Evolutionary conservation across 371 early-diverging fungal species (phyloP).

Genomic region (Haplosporangium sp.): DNA sequence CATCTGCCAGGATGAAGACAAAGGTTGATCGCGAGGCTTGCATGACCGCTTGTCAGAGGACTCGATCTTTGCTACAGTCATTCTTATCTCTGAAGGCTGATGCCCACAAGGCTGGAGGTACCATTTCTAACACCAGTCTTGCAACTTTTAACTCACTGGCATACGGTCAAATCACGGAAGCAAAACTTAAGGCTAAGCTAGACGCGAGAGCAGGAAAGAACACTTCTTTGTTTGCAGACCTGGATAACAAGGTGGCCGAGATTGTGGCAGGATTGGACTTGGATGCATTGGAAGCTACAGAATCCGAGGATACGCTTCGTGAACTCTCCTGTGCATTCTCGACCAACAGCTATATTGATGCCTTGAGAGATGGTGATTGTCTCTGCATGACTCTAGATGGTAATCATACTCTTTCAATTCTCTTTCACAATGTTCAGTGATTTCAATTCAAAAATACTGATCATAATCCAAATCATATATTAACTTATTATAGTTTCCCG

Average conservation of each 20-base stretch:
- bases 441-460: neutral
- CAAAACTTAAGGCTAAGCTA: conserved; percentile 51
- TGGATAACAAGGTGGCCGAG: conserved; percentile 49
- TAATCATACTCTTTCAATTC: conserved; percentile 7
- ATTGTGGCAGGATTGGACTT: conserved; percentile 48
- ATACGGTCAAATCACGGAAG: conserved; percentile 48
- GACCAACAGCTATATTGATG: conserved; percentile 57
- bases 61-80: conserved; percentile 25
- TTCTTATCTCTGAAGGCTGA: conserved; percentile 49
- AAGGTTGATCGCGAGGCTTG: conserved; percentile 20
- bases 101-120: conserved; percentile 52
- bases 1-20: conserved; percentile 26
- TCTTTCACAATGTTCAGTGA: neutral
- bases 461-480: neutral
- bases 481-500: conserved; percentile 31
- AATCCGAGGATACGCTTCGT: conserved; percentile 34
- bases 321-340: conserved; percentile 56
- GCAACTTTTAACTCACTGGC: conserved; percentile 58
- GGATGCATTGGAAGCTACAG: conserved; percentile 37
- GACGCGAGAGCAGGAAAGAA: conserved; percentile 55
- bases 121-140: conserved; percentile 55
- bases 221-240: conserved; percentile 39
- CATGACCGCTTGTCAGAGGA: conserved; percentile 23
- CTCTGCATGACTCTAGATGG: conserved; percentile 58
- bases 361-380: conserved; percentile 57